Base-by-base conservation (phyloP, 108 stramenopile genomes). In the Parmales sp. region DNA sequence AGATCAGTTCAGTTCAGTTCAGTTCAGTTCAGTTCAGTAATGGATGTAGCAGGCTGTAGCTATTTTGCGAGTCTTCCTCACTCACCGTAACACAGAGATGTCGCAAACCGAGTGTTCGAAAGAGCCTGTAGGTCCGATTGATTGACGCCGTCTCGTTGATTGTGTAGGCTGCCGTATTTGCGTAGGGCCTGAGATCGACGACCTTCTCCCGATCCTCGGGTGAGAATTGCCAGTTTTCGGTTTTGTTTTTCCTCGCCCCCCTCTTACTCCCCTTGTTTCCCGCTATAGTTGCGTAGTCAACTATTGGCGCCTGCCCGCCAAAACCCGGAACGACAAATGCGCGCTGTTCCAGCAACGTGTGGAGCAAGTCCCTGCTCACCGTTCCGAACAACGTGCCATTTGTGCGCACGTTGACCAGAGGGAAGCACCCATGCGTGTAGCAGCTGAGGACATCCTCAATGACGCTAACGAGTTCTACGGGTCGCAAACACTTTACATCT, bases 101-200 rank as follows among this genome's bases (percentile, higher is more conserved):
- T 8, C 96, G 90, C 51, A 97, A 78, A 28, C 96, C 96, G 22
- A 97, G 78, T 0, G 96, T 97, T 37, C 94, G 92, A 81, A 97
- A 97, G 23, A 95, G 70, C 7, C 94, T 89, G 74, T 97, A 97
- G 4, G 96, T 90, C 18, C 94, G 69, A n/a, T 76, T 87, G 64
- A 94, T 83, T 6, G 93, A 95, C 2, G 93, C 91, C 23, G 89
- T 94, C 60, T 91, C 90, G 68, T 89, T 89, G 66, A 97, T 85
- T 29, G 91, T 89, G 76, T 93, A 92, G 19, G 96, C 93, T 34
- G 93, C 93, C 38, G 93, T 95, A 81, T 95, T 94, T 36, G 91
- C 90, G 72, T 95, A 94, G n/a, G 96, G 96, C 46, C 94, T 77
- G 60, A 97, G 82, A 74, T 97, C 96, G 43, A 97, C 74, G 89